These are phyloP conservation scores for Hibiscus tridactylites DNA, from an alignment of 345 rosid genomes.

Conservation along the genomic window DNA sequence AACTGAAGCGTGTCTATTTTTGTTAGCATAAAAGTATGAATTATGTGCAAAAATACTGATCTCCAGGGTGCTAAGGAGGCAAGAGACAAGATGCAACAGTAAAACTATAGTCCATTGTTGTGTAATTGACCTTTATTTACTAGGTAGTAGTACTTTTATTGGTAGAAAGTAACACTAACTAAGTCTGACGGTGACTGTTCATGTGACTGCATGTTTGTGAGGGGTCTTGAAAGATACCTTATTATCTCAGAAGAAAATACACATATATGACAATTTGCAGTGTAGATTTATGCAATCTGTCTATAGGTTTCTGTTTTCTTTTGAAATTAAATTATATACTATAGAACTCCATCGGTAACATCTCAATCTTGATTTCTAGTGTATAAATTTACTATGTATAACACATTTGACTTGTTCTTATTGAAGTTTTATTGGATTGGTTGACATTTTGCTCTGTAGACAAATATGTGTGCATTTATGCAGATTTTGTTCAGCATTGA, in stretches of 20 bases:
- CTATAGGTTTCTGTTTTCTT: background rate
- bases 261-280: background rate
- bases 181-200: background rate
- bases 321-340: background rate
- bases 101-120: background rate
- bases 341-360: background rate
- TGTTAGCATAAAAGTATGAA: background rate
- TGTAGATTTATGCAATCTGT: background rate
- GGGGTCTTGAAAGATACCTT: background rate
- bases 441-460: background rate
- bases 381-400: background rate
- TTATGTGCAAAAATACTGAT: background rate
- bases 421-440: background rate
- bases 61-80: background rate
- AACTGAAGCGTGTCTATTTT: background rate
- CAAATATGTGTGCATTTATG: background rate
- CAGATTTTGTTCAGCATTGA: background rate
- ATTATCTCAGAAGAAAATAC: background rate
- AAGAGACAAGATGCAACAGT: background rate
- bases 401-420: background rate
- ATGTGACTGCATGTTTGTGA: background rate
- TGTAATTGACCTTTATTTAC: background rate
- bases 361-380: slow-evolving; percentile 2
- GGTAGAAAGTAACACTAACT: slow-evolving; percentile 1
- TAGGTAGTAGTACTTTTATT: background rate